Evolutionary conservation across 148 eudicot genomes (phyloP).

Genomic region (Drosera capensis): DNA sequence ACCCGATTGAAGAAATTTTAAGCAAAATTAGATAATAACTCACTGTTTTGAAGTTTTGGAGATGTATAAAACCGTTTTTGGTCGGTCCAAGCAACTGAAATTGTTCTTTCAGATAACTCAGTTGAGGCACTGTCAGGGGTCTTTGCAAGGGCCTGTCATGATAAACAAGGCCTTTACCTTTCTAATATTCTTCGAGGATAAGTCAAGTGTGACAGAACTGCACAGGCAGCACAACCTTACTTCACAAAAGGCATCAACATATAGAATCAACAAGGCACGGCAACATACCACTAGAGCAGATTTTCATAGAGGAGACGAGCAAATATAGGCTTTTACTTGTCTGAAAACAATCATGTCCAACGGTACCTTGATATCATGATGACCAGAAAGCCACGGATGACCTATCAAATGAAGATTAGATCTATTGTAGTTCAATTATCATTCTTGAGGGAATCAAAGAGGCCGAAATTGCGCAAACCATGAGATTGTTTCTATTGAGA

Average conservation of each 20-base stretch:
- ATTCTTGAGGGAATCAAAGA: neutral
- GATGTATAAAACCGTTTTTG: constrained; percentile 59
- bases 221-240: neutral
- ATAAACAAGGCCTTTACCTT: neutral
- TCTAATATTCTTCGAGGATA: neutral
- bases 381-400: constrained; percentile 84
- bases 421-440: neutral
- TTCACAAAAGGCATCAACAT: neutral
- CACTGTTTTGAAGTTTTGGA: constrained; percentile 65
- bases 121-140: constrained; percentile 62
- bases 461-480: neutral
- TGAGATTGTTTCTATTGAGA: too few relatives aligned
- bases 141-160: constrained; percentile 77
- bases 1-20: neutral
- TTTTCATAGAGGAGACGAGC: constrained; percentile 75
- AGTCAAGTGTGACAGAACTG: too few relatives aligned
- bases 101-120: constrained; percentile 69
- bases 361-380: constrained; percentile 61
- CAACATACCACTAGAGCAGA: constrained; percentile 79
- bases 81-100: constrained; percentile 67
- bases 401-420: constrained; percentile 27
- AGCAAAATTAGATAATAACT: constrained; percentile 2
- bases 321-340: constrained; percentile 74
- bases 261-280: constrained; percentile 1
- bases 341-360: constrained; percentile 76